These are phyloP conservation scores for Eremochloa ophiuroides DNA, from an alignment of 176 grass and related monocot species.

Conservation along the genomic window DNA sequence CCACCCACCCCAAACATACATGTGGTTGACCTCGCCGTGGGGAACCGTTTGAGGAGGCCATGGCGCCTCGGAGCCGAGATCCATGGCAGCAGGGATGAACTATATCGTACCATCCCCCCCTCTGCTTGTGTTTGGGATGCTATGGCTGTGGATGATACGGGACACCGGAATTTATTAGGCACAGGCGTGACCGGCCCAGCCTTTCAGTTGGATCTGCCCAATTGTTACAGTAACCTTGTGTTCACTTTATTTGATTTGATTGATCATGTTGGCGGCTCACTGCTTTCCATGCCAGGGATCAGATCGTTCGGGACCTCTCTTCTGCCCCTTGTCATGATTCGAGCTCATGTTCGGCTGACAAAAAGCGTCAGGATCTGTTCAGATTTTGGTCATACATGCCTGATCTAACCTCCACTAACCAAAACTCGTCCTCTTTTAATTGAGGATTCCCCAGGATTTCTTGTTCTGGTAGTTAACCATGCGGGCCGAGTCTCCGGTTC, in stretches of 20 bases:
- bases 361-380: neutral
- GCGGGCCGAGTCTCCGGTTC: too few relatives aligned
- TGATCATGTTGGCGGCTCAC: neutral
- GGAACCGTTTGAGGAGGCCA: neutral
- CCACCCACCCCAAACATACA: neutral
- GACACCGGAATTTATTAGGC: neutral
- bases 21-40: neutral
- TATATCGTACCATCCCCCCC: neutral
- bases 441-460: neutral
- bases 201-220: constrained; percentile 12
- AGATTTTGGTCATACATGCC: neutral
- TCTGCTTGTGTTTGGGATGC: neutral
- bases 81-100: neutral
- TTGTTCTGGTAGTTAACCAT: too few relatives aligned
- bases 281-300: neutral
- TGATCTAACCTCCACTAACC: neutral
- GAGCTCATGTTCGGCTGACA: neutral
- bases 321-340: neutral
- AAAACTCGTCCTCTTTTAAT: neutral
- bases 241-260: neutral
- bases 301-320: neutral
- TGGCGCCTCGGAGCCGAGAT: neutral
- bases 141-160: neutral
- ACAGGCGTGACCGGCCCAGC: neutral
- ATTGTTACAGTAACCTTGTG: neutral